Base-by-base conservation (phyloP, 495 filamentous ascomycete genomes). In the Annulohypoxylon stygium region DNA sequence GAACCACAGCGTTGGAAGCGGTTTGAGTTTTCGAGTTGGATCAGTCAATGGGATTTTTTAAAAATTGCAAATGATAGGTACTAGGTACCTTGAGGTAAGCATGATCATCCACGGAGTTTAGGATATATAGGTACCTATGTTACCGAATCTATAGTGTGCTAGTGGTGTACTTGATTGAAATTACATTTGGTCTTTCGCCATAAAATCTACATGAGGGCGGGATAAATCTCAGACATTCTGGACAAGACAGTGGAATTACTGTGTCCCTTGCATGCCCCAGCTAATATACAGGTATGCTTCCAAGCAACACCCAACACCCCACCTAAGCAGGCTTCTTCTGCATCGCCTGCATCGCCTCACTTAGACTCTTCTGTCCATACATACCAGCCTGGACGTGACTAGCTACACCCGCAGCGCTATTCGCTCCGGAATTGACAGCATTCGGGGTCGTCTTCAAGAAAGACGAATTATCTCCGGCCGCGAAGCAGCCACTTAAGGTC, bases 401-500 rank as follows among this genome's bases (percentile, higher is more conserved):
- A 54, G 61, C 47, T 30, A 64, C 61, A 3, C 61, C 61, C 16
- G 61, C 61, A 54, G 45, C 61, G 34, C 45, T 64, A 64, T 64
- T 64, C 18, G 48, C 61, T 30, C 61, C 47, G 39, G 30, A 4
- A 14, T 53, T 53, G 48, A 43, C 61, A n/a, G 47, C 61, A 20
- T 37, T 37, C 47, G 45, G 34, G 12, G 16, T 64, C 48, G 61
- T 64, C 61, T 64, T 64, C 12, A 53, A 41, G 61, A 54, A 64
- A 14, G 61, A 64, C 33, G 48, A 64, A 33, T 64, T 64, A 64
- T 78, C 76, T 8, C 76, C 76, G 25, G 64, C 70, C 4, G 76
- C 76, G 54, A 72, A 76, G 39, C 74, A 65, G 25, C 71, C 71
- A 2, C 16, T 68, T n/a, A 75, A 61, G 51, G 63, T 75, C 7